phyloP scores from a whole-genome alignment of 2,329 filamentous ascomycete species.

The Phyllosticta paracitricarpa region DNA sequence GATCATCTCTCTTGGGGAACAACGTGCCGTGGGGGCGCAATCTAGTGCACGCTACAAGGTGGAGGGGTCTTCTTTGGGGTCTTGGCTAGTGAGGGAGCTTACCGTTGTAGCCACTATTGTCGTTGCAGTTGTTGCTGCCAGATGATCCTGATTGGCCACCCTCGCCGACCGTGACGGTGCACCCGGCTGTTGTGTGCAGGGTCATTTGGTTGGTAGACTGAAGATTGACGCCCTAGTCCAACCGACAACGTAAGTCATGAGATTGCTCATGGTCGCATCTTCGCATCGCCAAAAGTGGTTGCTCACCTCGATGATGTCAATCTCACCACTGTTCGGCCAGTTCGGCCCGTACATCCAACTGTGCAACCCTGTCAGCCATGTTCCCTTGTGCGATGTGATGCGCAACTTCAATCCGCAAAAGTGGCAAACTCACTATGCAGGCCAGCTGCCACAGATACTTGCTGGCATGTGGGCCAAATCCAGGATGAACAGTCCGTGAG shows the following conservation, averaged over 20 bases:
- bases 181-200: conserved; percentile 27
- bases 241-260: not conserved
- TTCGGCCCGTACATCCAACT: conserved; percentile 31
- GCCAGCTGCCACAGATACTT: conserved; percentile 27
- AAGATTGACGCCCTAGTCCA: conserved; percentile 26
- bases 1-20: not conserved
- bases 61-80: not conserved
- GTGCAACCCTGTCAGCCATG: not conserved
- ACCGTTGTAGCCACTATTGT: conserved; percentile 20
- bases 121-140: conserved; percentile 26
- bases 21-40: not conserved
- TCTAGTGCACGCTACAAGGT: not conserved
- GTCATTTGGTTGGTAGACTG: conserved; percentile 28
- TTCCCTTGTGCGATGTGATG: not conserved
- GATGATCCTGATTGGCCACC: conserved; percentile 24
- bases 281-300: not conserved
- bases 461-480: conserved; percentile 30
- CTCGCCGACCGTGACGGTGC: conserved; percentile 21
- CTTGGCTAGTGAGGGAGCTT: not conserved
- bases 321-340: conserved; percentile 31
- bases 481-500: conserved; percentile 27
- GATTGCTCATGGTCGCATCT: conserved; percentile 16
- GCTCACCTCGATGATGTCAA: conserved; percentile 17
- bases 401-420: not conserved
- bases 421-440: conserved; percentile 23